phyloP scores from a whole-genome alignment of 2,329 filamentous ascomycete genomes.

The Fusarium multiceps region DNA sequence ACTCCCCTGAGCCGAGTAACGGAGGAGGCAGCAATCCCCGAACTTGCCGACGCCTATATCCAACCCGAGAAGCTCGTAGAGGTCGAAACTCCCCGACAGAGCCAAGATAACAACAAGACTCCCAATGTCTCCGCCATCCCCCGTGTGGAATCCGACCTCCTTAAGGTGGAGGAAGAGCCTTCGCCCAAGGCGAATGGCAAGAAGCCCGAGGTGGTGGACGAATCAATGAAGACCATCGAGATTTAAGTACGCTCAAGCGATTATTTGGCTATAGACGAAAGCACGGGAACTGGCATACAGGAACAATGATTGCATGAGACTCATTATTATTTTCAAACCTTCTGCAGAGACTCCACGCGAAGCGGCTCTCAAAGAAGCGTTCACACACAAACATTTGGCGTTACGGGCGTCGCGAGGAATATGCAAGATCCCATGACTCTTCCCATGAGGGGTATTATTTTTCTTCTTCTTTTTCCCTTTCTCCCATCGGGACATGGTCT shows the following conservation, averaged over 20 bases:
- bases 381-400: conserved; percentile 40
- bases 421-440: conserved; percentile 41
- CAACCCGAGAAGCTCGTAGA: conserved; percentile 66
- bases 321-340: conserved; percentile 49
- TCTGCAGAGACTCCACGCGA: conserved; percentile 50
- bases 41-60: conserved; percentile 53
- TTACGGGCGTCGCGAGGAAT: conserved; percentile 45
- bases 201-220: conserved; percentile 58
- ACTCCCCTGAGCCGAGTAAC: conserved; percentile 80
- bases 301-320: conserved; percentile 46
- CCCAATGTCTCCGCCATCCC: conserved; percentile 51
- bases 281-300: conserved; percentile 44
- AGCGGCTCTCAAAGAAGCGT: conserved; percentile 41
- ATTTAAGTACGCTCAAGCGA: conserved; percentile 54
- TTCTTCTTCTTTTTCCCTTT: conserved; percentile 25
- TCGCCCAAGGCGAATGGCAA: conserved; percentile 54
- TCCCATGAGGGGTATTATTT: conserved; percentile 31
- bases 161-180: conserved; percentile 45
- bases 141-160: conserved; percentile 50
- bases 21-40: conserved; percentile 68
- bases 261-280: conserved; percentile 41
- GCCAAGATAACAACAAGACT: conserved; percentile 56
- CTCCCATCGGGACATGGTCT: conserved; percentile 6
- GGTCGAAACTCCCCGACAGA: conserved; percentile 64
- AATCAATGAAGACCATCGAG: conserved; percentile 71